phyloP scores from a whole-genome alignment of 176 grass and related monocot genomes.

The Oryza glumipatula region DNA sequence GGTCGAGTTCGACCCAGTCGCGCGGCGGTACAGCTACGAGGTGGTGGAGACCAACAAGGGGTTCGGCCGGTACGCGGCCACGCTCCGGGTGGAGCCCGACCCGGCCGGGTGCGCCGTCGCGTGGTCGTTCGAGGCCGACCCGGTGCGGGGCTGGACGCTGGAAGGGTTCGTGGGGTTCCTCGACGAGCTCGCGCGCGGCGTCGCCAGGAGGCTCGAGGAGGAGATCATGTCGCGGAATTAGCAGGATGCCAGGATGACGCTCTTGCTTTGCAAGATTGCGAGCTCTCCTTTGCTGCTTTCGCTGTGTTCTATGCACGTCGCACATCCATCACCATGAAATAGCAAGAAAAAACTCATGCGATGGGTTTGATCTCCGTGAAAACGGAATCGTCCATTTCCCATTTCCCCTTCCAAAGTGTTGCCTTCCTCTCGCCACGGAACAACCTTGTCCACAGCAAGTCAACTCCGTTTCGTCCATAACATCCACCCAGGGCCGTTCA shows the following conservation, averaged over 20 bases:
- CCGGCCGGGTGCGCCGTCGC: constrained; percentile 53
- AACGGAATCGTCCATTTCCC: too few relatives aligned
- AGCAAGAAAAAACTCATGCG: too few relatives aligned
- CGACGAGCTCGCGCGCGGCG: constrained; percentile 55
- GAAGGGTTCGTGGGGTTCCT: constrained; percentile 55
- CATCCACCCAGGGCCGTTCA: too few relatives aligned
- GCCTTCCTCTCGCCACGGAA: too few relatives aligned
- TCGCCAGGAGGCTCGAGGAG: constrained; percentile 60
- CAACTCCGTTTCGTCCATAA: too few relatives aligned
- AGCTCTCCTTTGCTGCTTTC: background rate
- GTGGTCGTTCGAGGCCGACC: constrained; percentile 74
- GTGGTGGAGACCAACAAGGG: constrained; percentile 82
- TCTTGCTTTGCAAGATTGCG: background rate
- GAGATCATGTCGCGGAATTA: constrained; percentile 31
- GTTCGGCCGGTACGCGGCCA: constrained; percentile 70
- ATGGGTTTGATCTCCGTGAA: too few relatives aligned
- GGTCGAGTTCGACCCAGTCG: constrained; percentile 44
- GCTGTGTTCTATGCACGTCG: background rate
- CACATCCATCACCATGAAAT: background rate
- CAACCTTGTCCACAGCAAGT: too few relatives aligned
- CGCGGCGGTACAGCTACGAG: constrained; percentile 67
- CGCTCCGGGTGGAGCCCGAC: constrained; percentile 47
- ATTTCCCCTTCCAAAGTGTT: too few relatives aligned
- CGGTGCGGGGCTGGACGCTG: constrained; percentile 58
- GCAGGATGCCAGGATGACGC: too few relatives aligned